phyloP scores from a whole-genome alignment of 2,329 filamentous ascomycete genomes.

The Neofusicoccum sp. region DNA sequence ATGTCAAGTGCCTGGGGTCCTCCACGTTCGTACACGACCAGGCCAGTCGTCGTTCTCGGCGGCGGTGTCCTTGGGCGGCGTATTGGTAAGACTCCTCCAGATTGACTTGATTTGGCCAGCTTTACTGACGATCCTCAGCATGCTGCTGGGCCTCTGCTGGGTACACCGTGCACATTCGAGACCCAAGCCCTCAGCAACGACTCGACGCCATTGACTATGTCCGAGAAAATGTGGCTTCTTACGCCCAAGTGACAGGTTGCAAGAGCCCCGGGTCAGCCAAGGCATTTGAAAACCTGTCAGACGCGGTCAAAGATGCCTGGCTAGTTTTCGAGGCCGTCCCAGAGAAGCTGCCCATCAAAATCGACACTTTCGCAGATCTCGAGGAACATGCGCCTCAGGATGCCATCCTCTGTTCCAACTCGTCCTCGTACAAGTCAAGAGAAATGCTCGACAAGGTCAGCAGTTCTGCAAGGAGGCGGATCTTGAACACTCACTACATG shows the following conservation, averaged over 20 bases:
- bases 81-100: constrained; percentile 7
- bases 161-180: constrained; percentile 47
- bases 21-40: not conserved
- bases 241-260: constrained; percentile 18
- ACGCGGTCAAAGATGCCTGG: constrained; percentile 52
- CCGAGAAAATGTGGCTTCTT: constrained; percentile 36
- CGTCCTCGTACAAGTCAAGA: constrained; percentile 55
- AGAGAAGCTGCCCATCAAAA: constrained; percentile 54
- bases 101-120: not conserved
- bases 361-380: constrained; percentile 51
- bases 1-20: constrained; percentile 11
- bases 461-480: constrained; percentile 39
- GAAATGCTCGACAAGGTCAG: constrained; percentile 52
- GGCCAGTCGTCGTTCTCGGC: constrained; percentile 29
- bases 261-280: constrained; percentile 31
- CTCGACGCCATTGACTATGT: constrained; percentile 46
- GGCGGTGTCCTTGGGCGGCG: constrained; percentile 28
- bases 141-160: constrained; percentile 45
- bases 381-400: constrained; percentile 48
- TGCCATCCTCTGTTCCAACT: constrained; percentile 55
- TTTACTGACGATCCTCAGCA: not conserved
- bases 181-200: constrained; percentile 44
- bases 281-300: constrained; percentile 42
- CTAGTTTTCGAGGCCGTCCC: constrained; percentile 59
- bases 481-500: constrained; percentile 58